phyloP scores from a whole-genome alignment of 2,329 filamentous ascomycete genomes.

The Trichoderma atrobrunneum region DNA sequence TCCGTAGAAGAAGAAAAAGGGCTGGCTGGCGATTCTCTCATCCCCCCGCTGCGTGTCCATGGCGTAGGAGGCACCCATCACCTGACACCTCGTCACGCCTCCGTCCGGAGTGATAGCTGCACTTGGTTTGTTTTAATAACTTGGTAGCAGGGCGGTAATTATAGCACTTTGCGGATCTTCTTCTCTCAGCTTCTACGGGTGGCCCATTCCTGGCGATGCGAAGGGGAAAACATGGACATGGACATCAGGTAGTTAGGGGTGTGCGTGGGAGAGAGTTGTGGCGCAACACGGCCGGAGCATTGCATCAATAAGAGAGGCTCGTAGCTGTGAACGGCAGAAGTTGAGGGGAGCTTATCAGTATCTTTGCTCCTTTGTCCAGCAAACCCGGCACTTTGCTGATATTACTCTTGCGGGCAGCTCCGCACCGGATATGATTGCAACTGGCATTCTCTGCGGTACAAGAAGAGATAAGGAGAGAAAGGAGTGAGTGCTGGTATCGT shows the following conservation, averaged over 20 bases:
- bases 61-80: conserved; percentile 21
- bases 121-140: background rate
- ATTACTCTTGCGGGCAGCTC: background rate
- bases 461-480: conserved; percentile 6
- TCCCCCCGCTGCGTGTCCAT: conserved; percentile 5
- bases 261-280: conserved; percentile 10
- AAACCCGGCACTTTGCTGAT: background rate
- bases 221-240: background rate
- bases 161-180: background rate
- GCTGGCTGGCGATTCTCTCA: background rate
- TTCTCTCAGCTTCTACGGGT: conserved; percentile 2
- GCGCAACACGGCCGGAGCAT: conserved; percentile 7
- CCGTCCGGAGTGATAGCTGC: background rate
- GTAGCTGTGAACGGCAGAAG: background rate
- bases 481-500: background rate
- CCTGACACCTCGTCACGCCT: conserved; percentile 17
- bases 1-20: too few species aligned
- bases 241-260: background rate
- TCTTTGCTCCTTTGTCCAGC: background rate
- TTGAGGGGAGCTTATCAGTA: background rate
- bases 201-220: background rate
- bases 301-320: background rate
- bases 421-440: background rate
- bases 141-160: background rate
- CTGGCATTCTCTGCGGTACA: background rate